A percentile compares a stretch with the other conserved stretches of the same genome.
These are phyloP conservation scores for Irpex sp. DNA, from an alignment of 1,284 basidiomycete genomes.

Conservation along the genomic window DNA sequence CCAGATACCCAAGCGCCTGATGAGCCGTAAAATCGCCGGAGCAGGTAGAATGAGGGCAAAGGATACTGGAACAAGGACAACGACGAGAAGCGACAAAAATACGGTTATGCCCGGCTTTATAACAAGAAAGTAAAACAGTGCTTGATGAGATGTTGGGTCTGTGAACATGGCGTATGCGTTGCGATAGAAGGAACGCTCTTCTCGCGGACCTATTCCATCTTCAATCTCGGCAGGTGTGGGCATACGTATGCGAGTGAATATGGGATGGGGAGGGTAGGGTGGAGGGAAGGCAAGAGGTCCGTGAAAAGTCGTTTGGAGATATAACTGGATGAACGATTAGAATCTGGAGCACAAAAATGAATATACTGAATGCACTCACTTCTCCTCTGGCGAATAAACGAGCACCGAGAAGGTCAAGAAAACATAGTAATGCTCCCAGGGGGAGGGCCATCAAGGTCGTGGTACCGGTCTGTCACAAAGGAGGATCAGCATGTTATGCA, in stretches of 20 bases:
- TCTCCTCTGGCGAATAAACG: conserved; percentile 67
- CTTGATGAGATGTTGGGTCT: conserved; percentile 74
- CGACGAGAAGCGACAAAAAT: conserved; percentile 51
- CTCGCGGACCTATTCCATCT: conserved; percentile 33
- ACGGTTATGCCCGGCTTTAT: conserved; percentile 78
- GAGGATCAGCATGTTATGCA: neutral
- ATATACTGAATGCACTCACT: conserved; percentile 32
- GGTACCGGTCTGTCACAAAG: conserved; percentile 59
- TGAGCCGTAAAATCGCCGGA: conserved; percentile 60
- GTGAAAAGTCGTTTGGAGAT: conserved; percentile 68
- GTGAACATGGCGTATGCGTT: conserved; percentile 81
- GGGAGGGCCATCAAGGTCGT: conserved; percentile 72
- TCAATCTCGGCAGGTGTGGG: conserved; percentile 49
- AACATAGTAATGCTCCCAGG: conserved; percentile 72
- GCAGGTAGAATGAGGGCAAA: conserved; percentile 60
- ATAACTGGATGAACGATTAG: conserved; percentile 38
- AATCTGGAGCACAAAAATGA: neutral
- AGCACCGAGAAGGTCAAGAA: conserved; percentile 70
- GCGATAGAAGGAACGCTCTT: conserved; percentile 69
- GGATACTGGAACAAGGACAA: conserved; percentile 55
- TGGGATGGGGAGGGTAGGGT: conserved; percentile 59
- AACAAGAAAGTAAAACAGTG: conserved; percentile 80
- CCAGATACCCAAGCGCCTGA: conserved; percentile 68
- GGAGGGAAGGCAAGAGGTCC: conserved; percentile 54
- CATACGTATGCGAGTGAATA: conserved; percentile 60